Conservation (phyloP, 176 grass and related monocot genomes). For the Oryza australiensis region DNA sequence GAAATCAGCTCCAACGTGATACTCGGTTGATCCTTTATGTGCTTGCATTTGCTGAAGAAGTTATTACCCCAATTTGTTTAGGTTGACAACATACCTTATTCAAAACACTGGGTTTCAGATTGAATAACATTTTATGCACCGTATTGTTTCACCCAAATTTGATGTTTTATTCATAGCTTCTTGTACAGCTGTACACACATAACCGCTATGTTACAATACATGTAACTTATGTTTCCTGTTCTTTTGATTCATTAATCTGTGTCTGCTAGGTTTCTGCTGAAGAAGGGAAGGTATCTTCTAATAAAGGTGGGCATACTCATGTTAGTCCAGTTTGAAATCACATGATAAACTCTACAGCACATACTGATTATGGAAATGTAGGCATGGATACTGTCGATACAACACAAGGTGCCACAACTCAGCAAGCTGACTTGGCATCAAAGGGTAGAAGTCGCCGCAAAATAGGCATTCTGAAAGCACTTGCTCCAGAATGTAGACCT, state of each 20-base stretch:
- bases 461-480: conserved; percentile 65
- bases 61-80: background rate
- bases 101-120: background rate
- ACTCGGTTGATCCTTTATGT: background rate
- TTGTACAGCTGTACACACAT: background rate
- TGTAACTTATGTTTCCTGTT: background rate
- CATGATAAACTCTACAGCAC: conserved; percentile 39
- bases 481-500: conserved; percentile 55
- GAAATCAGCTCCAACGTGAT: background rate
- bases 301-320: conserved; percentile 54
- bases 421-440: conserved; percentile 46
- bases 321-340: conserved; percentile 42
- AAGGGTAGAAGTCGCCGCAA: conserved; percentile 74
- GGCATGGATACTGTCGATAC: conserved; percentile 44
- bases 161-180: background rate
- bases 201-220: background rate
- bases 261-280: conserved; percentile 64
- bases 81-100: background rate
- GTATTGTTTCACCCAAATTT: background rate
- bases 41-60: conserved; percentile 18
- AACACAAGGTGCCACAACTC: conserved; percentile 36
- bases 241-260: conserved; percentile 19
- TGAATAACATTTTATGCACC: background rate
- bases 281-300: conserved; percentile 67
- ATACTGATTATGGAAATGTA: conserved; percentile 53